phyloP scores from a whole-genome alignment of 805 yeast species.

The Candida dendrica region DNA sequence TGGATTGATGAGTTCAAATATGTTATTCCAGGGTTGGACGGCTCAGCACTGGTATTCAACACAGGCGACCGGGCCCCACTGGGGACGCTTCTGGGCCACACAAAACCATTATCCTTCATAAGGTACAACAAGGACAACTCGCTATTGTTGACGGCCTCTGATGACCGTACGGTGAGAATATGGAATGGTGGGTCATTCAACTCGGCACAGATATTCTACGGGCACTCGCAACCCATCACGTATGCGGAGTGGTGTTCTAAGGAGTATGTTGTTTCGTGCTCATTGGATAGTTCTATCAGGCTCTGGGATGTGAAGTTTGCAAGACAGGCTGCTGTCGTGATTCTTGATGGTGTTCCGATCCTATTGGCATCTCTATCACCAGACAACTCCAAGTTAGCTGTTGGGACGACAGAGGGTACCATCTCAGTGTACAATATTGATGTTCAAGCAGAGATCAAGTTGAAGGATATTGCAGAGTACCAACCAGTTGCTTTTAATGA shows the following conservation, averaged over 20 bases:
- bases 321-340: constrained; percentile 26
- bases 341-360: constrained; percentile 47
- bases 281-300: constrained; percentile 65
- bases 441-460: constrained; percentile 6
- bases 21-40: constrained; percentile 58
- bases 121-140: constrained; percentile 44
- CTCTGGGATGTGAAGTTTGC: constrained; percentile 58
- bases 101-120: constrained; percentile 45
- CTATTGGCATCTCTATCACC: constrained; percentile 47
- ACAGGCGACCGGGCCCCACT: constrained; percentile 38
- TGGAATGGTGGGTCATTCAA: constrained; percentile 66
- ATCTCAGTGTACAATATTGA: constrained; percentile 45
- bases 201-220: constrained; percentile 38
- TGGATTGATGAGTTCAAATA: constrained; percentile 71
- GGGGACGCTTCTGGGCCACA: constrained; percentile 59
- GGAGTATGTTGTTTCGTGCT: constrained; percentile 40
- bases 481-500: constrained; percentile 12
- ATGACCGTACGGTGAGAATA: constrained; percentile 63
- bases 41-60: constrained; percentile 49
- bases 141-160: constrained; percentile 67
- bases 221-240: constrained; percentile 54
- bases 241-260: constrained; percentile 48
- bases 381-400: constrained; percentile 39
- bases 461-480: constrained; percentile 17
- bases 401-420: constrained; percentile 62